Evolutionary conservation across 2,329 filamentous ascomycete species (phyloP).

Genomic region (Diaporthe capsici): DNA sequence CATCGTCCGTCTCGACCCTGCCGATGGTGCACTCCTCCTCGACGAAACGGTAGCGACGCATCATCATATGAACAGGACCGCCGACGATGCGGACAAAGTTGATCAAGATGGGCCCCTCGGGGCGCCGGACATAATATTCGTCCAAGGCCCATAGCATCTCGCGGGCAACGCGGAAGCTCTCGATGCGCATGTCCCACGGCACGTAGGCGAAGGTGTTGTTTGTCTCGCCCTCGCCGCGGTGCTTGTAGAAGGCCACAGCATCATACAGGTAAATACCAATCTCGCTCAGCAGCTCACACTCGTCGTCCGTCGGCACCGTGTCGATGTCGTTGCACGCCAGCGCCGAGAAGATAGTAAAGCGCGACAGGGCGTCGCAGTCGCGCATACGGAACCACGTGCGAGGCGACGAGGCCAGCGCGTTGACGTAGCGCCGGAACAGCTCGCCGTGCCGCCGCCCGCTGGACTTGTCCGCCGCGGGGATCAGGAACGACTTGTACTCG

Average conservation of each 20-base stretch:
- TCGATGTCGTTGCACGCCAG: slow-evolving; percentile 51
- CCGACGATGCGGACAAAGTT: slow-evolving; percentile 50
- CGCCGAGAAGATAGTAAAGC: slow-evolving; percentile 51
- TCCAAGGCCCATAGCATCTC: slow-evolving; percentile 54
- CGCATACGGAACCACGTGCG: slow-evolving; percentile 51
- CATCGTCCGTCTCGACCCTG: slow-evolving; percentile 45
- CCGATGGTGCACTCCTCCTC: slow-evolving; percentile 51
- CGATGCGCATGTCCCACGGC: slow-evolving; percentile 44
- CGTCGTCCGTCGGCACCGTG: slow-evolving; percentile 44
- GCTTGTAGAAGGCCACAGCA: slow-evolving; percentile 52
- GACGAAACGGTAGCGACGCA: slow-evolving; percentile 52
- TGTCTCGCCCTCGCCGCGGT: slow-evolving; percentile 51
- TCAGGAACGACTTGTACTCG: slow-evolving; percentile 46
- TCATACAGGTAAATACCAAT: slow-evolving; percentile 50
- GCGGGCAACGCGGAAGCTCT: slow-evolving; percentile 45
- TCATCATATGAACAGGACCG: slow-evolving; percentile 53
- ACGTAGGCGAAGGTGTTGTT: slow-evolving; percentile 52
- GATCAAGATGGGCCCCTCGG: slow-evolving; percentile 26
- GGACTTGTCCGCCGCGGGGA: slow-evolving; percentile 44
- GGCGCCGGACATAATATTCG: slow-evolving; percentile 42
- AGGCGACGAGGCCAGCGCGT: slow-evolving; percentile 47
- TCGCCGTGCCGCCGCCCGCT: slow-evolving; percentile 39
- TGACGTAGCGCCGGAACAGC: slow-evolving; percentile 50
- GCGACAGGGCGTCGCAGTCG: slow-evolving; percentile 51
- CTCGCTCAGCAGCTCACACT: slow-evolving; percentile 46